Evolutionary conservation across 1,284 basidiomycete genomes (phyloP), one percentile per base, ranked within the genome.

Genomic region (Puccinia hordei): DNA sequence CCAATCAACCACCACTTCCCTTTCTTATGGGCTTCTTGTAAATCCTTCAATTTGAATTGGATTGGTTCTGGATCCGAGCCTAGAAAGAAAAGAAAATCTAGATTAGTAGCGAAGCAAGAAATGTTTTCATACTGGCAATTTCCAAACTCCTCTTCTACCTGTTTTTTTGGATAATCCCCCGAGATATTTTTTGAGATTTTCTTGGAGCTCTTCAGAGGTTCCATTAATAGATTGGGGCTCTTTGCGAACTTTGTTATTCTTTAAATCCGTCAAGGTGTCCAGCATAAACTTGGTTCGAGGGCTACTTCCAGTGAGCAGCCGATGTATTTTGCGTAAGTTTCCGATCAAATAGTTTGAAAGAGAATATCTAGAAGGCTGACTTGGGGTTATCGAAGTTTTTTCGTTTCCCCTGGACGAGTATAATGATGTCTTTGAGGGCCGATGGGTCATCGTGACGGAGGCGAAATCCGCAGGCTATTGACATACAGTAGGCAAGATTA

Each of bases 1-100:
- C 96, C 97, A 51, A 98, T 93, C 1, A 98, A 88, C 97, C 97
- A 99, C 97, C 97, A 99, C 87, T 96, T 97, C 1, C 97, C 97
- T 84, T 91, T 93, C 41, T 89, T 92, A 79, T 93, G 91, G 0
- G 94, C 92, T 0, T 91, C 90, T 81, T 90, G 91, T 13, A 99
- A 88, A 85, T 99, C 96, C n/a, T 89, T 88, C 27, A 98, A 87
- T 0, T 91, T 90, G 0, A 95, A 90, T 0, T 93, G 91, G 10
- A 97, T 88, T 0, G 94, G 91, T 78, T 97, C 95, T 82, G 93
- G 90, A 0, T 91, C 89, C 81, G 91, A 87, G 1, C 93, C 94
- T 95, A 81, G 19, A 33, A 27, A 13, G n/a, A 33, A 71, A 51
- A 55, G 76, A 24, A 63, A 27, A 30, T 17, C 9, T 38, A 27